Conservation (phyloP, 441 rosid species). For the Populus hybrid region DNA sequence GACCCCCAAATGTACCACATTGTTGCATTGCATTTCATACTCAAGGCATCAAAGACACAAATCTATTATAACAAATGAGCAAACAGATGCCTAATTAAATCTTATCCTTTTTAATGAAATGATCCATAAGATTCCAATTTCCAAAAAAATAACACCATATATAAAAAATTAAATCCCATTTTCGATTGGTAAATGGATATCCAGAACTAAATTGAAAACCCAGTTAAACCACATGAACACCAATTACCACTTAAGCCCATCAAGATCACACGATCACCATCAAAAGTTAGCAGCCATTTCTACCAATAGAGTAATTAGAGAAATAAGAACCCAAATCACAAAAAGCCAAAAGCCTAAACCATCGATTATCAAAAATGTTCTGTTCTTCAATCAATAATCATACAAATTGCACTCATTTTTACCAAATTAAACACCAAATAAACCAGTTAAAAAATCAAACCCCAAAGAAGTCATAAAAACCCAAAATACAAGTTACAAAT, state of each 20-base stretch:
- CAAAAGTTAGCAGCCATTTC: not conserved
- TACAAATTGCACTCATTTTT: not conserved
- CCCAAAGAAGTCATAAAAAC: not conserved
- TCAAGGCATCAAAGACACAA: too few species aligned
- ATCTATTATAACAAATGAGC: too few species aligned
- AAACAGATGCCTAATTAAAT: too few species aligned
- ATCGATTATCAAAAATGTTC: not conserved
- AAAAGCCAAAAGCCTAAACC: not conserved
- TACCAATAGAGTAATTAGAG: not conserved
- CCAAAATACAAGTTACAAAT: not conserved
- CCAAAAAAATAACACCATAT: not conserved
- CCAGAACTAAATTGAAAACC: not conserved
- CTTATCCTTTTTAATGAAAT: too few species aligned
- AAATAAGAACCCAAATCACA: not conserved
- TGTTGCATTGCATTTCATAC: too few species aligned
- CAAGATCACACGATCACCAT: not conserved
- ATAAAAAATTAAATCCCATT: not conserved
- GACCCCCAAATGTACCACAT: too few species aligned
- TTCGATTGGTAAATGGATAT: not conserved
- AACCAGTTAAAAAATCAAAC: not conserved
- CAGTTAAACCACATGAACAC: not conserved
- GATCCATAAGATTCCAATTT: too few species aligned
- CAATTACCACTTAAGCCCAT: not conserved
- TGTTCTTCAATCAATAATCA: not conserved
- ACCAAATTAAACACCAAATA: not conserved